Evolutionary conservation across 495 filamentous ascomycete genomes (phyloP), one percentile per base, ranked within the genome.

Genomic region (Patellaria atrata): DNA sequence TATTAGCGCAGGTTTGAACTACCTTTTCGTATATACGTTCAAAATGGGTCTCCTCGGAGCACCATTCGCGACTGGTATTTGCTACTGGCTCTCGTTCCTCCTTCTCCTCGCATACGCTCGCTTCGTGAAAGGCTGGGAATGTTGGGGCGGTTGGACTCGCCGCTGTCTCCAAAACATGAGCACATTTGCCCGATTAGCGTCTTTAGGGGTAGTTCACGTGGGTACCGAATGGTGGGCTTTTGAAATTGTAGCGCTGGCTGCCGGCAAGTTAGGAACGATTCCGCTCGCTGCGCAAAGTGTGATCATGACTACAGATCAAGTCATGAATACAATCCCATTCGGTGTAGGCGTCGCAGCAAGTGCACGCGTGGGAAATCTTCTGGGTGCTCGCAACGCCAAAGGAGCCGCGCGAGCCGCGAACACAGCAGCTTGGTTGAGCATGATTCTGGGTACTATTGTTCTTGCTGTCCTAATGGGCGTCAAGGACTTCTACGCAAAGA

Each of bases 201-300:
- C 75, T 22, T 57, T 93, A 1, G 86, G 86, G 4, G 61, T 92
- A 27, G 52, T 93, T n/a, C 86, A 92, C 46, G 79, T 93, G 15
- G 86, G 86, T 5, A 91, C 82, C 0, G 84, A 94, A 57, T 92
- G 85, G 85, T 92, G 85, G 84, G 85, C 85, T 0, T 92, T 91
- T 45, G 85, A 92, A 57, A 92, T 94, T 37, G 84, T 93, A n/a
- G 83, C 85, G 1, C 63, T 94, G 0, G 84, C 77, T 2, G 86
- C 86, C 3, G 86, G 86, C 7, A 66, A 74, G 6, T 65, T 94
- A 0, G 85, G 85, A 6, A 89, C 79, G 0, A 75, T 89, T 24
- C 65, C 85, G 0, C 65, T 93, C 0, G 86, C 86, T 8, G 76
- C 85, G 0, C 86, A 94, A 51, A 80, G 74, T 40, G 84, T 94